A percentile compares a stretch with the other conserved stretches of the same genome.
Evolutionary conservation across 2,329 filamentous ascomycete genomes (phyloP).

Genomic region (Celoporthe dispersa): DNA sequence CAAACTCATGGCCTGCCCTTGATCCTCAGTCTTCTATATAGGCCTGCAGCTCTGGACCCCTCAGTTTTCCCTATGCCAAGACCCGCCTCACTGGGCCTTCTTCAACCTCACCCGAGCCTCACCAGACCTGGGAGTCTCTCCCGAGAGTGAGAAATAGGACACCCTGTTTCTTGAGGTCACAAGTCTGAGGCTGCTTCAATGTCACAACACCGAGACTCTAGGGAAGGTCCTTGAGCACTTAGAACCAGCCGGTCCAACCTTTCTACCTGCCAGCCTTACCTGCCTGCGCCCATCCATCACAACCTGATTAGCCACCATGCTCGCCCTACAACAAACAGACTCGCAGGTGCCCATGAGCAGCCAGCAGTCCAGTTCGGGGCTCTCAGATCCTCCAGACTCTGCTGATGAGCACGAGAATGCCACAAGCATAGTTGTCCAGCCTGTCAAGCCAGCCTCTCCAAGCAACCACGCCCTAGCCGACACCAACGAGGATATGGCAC

Average conservation of each 20-base stretch:
- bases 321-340: background rate
- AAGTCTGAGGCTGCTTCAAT: background rate
- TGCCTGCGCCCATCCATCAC: background rate
- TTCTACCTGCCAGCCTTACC: background rate
- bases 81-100: background rate
- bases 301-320: conserved; percentile 8
- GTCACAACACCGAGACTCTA: background rate
- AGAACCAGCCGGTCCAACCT: background rate
- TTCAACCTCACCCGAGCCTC: background rate
- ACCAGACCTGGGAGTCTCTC: background rate
- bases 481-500: background rate
- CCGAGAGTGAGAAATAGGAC: background rate
- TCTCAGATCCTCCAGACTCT: conserved; percentile 24
- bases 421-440: conserved; percentile 9
- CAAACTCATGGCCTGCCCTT: background rate
- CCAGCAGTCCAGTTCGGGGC: conserved; percentile 17
- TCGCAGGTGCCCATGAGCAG: conserved; percentile 17
- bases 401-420: conserved; percentile 12
- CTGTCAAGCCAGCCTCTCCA: conserved; percentile 4
- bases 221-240: background rate
- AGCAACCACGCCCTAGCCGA: background rate
- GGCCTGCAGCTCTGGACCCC: background rate
- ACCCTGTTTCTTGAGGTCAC: background rate
- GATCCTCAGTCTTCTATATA: background rate
- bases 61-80: background rate